Conservation (phyloP, 306 rosid species). For the Dryas alaskensis region DNA sequence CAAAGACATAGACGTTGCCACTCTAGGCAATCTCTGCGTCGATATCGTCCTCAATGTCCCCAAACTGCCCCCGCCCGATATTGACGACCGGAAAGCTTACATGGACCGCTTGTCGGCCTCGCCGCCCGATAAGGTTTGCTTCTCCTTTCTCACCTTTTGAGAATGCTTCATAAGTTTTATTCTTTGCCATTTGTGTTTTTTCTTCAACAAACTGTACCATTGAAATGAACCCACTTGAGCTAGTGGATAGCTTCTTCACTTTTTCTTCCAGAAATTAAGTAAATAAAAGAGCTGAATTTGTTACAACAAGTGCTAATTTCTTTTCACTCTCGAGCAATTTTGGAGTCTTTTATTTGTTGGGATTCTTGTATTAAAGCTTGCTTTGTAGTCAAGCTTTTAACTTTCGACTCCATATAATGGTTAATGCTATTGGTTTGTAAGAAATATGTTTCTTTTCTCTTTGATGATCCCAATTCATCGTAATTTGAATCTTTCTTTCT, state of each 20-base stretch:
- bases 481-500: background rate
- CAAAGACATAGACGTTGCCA: conserved; percentile 70
- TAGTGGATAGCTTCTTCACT: background rate
- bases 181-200: background rate
- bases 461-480: too few species aligned
- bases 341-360: background rate
- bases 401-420: background rate
- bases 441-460: background rate
- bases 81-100: conserved; percentile 54
- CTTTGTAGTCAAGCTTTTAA: background rate
- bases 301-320: background rate
- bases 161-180: background rate
- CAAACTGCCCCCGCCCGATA: conserved; percentile 58
- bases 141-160: background rate
- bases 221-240: background rate
- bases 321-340: background rate
- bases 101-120: conserved; percentile 77
- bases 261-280: background rate
- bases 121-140: conserved; percentile 71
- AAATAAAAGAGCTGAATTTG: background rate
- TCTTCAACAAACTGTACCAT: background rate
- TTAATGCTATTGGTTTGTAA: background rate
- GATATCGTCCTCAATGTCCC: conserved; percentile 91
- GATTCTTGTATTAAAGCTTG: background rate
- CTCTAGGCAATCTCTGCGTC: conserved; percentile 85